Base-by-base conservation (phyloP, 2,329 filamentous ascomycete genomes). In the Blastomyces parvus region DNA sequence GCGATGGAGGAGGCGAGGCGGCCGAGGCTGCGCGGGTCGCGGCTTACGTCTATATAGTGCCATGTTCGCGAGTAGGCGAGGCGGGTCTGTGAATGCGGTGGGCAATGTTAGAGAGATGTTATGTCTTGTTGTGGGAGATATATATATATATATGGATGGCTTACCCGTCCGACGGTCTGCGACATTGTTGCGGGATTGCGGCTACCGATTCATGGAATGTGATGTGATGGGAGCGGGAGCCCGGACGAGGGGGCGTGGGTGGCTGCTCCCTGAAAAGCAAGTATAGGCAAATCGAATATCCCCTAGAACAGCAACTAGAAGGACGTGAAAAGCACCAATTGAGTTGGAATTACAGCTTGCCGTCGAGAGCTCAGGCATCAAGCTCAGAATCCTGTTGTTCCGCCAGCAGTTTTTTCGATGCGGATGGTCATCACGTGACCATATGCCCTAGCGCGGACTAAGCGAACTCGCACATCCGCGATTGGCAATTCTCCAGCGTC, bases 51-150 rank as follows among this genome's bases (percentile, higher is more conserved):
- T 83, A 97, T 76, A 86, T 89, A 86, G 79, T 99, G 94, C 94
- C 95, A 99, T 80, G 88, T 86, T 72, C 95, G 88, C 56, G 92
- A 92, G 83, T 97, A 99, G 80, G 94, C 93, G 68, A 99, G 88
- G 74, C 90, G 90, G 66, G 94, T 97, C 92, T 97, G 70, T 53
- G 56, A 38, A 50, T 63, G 25, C 27, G 61, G 25, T 22, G 50
- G 48, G 42, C 55, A 25, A 19, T 27, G 55, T 22, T 17, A 50
- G 44, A 17, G 42, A 17, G 27, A 27, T 48, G n/a, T 46, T 46
- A 8, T n/a, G 17, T 46, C 7, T n/a, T 6, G 6, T 46, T 46
- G 6, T 46, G 42, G 19, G 40, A 2, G 27, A 14, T 25, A 27
- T 50, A 9, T 64, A 11, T 9, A 36, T 63, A 52, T 42, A 53